Percentiles rank a stretch among this genome's conserved stretches.
Evolutionary conservation across 192 early-diverging fungal genomes (phyloP).

Genomic region (Lobosporangium transversale): DNA sequence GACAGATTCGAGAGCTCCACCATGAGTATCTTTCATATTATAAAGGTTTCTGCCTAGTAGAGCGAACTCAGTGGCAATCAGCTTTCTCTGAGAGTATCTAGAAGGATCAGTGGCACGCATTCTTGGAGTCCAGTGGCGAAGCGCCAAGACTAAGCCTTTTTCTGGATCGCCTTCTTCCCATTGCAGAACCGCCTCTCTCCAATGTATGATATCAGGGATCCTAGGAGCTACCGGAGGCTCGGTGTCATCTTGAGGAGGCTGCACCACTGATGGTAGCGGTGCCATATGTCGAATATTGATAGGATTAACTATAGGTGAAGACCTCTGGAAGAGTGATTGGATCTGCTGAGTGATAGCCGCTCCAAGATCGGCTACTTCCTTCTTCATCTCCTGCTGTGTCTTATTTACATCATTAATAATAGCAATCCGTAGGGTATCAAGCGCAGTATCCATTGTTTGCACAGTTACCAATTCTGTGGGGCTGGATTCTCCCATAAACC

Average conservation of each 20-base stretch:
- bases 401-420: too few relatives aligned
- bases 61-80: conserved; percentile 1
- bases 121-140: conserved; percentile 1
- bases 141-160: conserved; percentile 5
- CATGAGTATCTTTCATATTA: conserved; percentile 8
- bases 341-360: too few relatives aligned
- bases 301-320: too few relatives aligned
- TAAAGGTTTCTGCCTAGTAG: conserved; percentile 1
- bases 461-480: neutral
- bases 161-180: conserved; percentile 10
- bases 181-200: conserved; percentile 8
- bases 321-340: too few relatives aligned
- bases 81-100: too few relatives aligned
- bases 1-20: neutral
- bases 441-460: neutral
- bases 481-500: neutral
- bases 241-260: too few relatives aligned
- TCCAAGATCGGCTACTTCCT: too few relatives aligned
- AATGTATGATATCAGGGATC: neutral
- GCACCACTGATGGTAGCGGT: too few relatives aligned
- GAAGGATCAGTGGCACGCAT: conserved; percentile 12
- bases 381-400: too few relatives aligned
- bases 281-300: too few relatives aligned
- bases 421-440: neutral
- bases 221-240: too few relatives aligned